Conservation (phyloP, 1,139 yeast species). For the Debaryomyces robertsiae region DNA sequence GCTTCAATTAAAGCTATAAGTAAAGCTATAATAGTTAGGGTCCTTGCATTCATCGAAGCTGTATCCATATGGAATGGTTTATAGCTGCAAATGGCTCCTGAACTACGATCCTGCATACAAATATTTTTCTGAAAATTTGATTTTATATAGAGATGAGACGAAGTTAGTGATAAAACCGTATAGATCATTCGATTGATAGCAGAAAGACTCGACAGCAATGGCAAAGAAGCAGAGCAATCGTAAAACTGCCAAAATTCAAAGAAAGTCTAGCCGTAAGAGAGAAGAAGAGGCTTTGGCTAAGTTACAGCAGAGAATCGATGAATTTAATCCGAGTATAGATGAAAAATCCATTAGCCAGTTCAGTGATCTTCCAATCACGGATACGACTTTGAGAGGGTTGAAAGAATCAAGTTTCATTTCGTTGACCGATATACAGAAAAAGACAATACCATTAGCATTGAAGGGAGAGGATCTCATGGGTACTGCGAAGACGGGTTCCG, state of each 20-base stretch:
- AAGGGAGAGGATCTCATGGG: conserved; percentile 85
- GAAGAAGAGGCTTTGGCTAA: conserved; percentile 49
- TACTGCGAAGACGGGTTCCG: conserved; percentile 96
- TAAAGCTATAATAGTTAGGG: too few species aligned
- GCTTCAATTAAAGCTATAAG: too few species aligned
- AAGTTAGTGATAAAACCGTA: neutral
- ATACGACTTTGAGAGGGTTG: conserved; percentile 68
- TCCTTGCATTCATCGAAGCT: conserved; percentile 11
- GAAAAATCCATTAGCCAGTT: conserved; percentile 42
- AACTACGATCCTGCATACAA: conserved; percentile 6
- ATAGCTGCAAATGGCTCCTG: too few species aligned
- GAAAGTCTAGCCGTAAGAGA: conserved; percentile 26
- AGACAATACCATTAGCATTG: conserved; percentile 74
- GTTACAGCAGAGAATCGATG: conserved; percentile 51
- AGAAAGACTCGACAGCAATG: conserved; percentile 18
- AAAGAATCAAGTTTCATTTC: conserved; percentile 70
- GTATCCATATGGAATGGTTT: too few species aligned
- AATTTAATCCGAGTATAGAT: conserved; percentile 47
- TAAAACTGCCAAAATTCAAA: conserved; percentile 21
- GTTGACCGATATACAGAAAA: conserved; percentile 84
- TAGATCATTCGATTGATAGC: conserved; percentile 5
- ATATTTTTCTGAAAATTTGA: conserved; percentile 3
- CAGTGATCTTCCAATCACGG: conserved; percentile 74
- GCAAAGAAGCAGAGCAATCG: conserved; percentile 23
- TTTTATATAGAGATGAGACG: conserved; percentile 11